phyloP scores from a whole-genome alignment of 345 rosid species.

The Populus davidiana region DNA sequence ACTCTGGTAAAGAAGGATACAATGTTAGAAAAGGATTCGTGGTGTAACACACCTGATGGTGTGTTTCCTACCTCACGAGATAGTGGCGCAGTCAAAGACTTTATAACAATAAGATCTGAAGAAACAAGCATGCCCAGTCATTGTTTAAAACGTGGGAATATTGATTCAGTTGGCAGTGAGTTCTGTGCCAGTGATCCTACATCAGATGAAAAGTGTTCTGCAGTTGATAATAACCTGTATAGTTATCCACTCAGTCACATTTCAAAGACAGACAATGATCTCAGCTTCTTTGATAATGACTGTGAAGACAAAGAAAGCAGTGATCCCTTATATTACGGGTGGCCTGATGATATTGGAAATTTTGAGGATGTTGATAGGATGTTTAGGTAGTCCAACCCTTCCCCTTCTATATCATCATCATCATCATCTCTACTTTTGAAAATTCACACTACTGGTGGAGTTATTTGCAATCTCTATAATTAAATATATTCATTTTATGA shows the following conservation, averaged over 20 bases:
- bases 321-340: conserved; percentile 64
- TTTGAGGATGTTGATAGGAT: conserved; percentile 91
- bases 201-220: conserved; percentile 38
- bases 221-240: conserved; percentile 37
- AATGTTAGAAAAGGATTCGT: conserved; percentile 55
- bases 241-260: conserved; percentile 50
- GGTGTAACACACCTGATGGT: conserved; percentile 45
- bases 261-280: conserved; percentile 47
- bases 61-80: conserved; percentile 39
- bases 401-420: neutral
- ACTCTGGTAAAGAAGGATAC: conserved; percentile 32
- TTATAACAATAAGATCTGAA: conserved; percentile 31
- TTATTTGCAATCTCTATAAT: neutral
- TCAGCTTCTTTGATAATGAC: conserved; percentile 54
- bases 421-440: neutral
- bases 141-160: conserved; percentile 36
- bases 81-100: conserved; percentile 42
- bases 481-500: too few species aligned
- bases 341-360: conserved; percentile 75
- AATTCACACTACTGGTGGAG: neutral
- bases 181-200: conserved; percentile 41
- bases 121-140: conserved; percentile 41
- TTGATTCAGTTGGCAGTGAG: conserved; percentile 31
- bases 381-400: conserved; percentile 55
- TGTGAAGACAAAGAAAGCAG: conserved; percentile 52